Conservation (phyloP, 108 stramenopile species). For the Conticribra guillardii region DNA sequence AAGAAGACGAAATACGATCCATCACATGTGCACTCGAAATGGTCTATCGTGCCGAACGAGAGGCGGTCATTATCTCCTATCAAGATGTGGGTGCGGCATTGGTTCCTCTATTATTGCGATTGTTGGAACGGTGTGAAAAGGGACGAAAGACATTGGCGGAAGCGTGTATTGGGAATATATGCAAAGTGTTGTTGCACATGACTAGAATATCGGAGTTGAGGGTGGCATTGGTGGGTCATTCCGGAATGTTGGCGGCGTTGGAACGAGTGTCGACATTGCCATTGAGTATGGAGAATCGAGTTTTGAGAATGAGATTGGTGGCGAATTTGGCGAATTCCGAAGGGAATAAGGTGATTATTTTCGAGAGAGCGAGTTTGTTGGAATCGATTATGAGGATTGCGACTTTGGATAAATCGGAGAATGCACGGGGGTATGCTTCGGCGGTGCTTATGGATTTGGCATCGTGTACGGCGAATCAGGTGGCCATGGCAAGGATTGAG, state of each 20-base stretch:
- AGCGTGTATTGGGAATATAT: constrained; percentile 61
- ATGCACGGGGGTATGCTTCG: constrained; percentile 73
- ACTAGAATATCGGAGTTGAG: constrained; percentile 70
- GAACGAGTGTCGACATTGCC: constrained; percentile 52
- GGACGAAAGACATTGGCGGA: constrained; percentile 48
- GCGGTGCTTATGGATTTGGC: constrained; percentile 85
- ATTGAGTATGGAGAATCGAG: constrained; percentile 63
- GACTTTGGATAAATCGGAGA: constrained; percentile 65
- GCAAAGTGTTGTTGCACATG: constrained; percentile 66
- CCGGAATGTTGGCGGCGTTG: constrained; percentile 65
- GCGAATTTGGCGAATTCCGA: constrained; percentile 82
- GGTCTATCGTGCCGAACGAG: constrained; percentile 70
- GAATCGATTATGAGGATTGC: constrained; percentile 68
- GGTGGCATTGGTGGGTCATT: constrained; percentile 49
- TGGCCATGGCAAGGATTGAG: constrained; percentile 75
- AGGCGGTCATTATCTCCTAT: constrained; percentile 61
- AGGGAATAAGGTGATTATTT: constrained; percentile 69
- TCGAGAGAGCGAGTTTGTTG: constrained; percentile 57
- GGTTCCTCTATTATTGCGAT: constrained; percentile 58
- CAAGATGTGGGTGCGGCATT: constrained; percentile 64
- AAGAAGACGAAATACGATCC: constrained; percentile 77
- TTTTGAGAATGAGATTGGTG: constrained; percentile 66
- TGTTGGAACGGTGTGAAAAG: constrained; percentile 67
- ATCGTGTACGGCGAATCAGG: constrained; percentile 69
- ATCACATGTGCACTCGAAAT: constrained; percentile 78